phyloP scores from a whole-genome alignment of 768 basidiomycete genomes.

The Aureoboletus auriporus region DNA sequence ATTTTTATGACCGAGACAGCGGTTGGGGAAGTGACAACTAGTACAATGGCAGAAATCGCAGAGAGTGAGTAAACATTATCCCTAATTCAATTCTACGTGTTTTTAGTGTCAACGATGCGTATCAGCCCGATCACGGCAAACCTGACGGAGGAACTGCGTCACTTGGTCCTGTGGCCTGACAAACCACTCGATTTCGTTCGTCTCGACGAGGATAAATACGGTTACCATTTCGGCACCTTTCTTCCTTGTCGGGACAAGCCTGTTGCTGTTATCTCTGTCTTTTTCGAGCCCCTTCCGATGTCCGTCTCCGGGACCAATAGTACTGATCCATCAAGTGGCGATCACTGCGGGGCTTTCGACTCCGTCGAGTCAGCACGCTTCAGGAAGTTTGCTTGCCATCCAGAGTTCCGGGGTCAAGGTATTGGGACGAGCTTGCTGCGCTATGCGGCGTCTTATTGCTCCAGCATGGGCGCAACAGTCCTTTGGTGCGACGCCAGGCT shows the following conservation, averaged over 20 bases:
- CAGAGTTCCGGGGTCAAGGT: slow-evolving; percentile 47
- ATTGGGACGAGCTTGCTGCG: slow-evolving; percentile 48
- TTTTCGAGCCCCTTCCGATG: slow-evolving; percentile 38
- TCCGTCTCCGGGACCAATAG: slow-evolving; percentile 1
- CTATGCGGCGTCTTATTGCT: slow-evolving; percentile 35
- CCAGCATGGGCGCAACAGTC: slow-evolving; percentile 37
- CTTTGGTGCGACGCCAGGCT: slow-evolving; percentile 60
- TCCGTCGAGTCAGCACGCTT: slow-evolving; percentile 37
- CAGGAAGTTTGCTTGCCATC: slow-evolving; percentile 59
- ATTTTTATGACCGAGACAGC: slow-evolving; percentile 3
- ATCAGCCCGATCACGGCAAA: slow-evolving; percentile 35
- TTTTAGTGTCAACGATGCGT: slow-evolving; percentile 9
- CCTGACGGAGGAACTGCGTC: slow-evolving; percentile 48
- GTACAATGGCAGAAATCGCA: not conserved
- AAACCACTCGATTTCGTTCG: slow-evolving; percentile 44
- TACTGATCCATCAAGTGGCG: slow-evolving; percentile 2
- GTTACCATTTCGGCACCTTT: slow-evolving; percentile 57
- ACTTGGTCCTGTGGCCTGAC: slow-evolving; percentile 56
- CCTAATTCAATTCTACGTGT: not conserved
- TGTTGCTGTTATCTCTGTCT: slow-evolving; percentile 55
- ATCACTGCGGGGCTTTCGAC: not conserved
- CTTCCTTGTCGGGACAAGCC: slow-evolving; percentile 32
- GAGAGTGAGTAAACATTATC: slow-evolving; percentile 10
- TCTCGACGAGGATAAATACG: slow-evolving; percentile 49
- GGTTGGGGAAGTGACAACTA: slow-evolving; percentile 3